phyloP scores from a whole-genome alignment of 1,139 yeast species.

The Hyphopichia burtonii region DNA sequence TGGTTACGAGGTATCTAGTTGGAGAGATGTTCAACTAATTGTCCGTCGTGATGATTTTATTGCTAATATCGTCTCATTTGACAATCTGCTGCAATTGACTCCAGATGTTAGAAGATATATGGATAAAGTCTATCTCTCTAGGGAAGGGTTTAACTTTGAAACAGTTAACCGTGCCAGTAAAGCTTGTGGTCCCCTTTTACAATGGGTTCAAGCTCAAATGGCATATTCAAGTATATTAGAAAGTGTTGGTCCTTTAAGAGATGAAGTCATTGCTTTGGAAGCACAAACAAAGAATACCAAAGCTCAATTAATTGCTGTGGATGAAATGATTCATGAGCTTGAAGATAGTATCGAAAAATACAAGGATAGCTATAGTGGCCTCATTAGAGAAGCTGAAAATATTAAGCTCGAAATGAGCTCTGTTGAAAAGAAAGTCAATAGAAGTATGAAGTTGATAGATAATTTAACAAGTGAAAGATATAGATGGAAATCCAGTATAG shows the following conservation, averaged over 20 bases:
- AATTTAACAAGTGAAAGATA: slow-evolving; percentile 64
- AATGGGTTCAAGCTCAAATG: slow-evolving; percentile 90
- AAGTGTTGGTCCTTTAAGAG: slow-evolving; percentile 70
- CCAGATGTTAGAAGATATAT: slow-evolving; percentile 52
- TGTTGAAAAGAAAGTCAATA: slow-evolving; percentile 59
- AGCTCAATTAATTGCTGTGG: slow-evolving; percentile 71
- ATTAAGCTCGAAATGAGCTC: slow-evolving; percentile 67
- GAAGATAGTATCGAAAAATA: slow-evolving; percentile 66
- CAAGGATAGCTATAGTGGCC: slow-evolving; percentile 64
- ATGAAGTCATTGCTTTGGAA: slow-evolving; percentile 64
- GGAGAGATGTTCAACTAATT: slow-evolving; percentile 85
- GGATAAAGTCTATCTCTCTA: slow-evolving; percentile 59
- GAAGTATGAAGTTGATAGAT: slow-evolving; percentile 64
- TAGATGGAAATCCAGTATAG: slow-evolving; percentile 71
- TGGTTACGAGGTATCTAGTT: slow-evolving; percentile 65
- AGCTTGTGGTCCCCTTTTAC: slow-evolving; percentile 90
- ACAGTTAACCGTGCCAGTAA: slow-evolving; percentile 86
- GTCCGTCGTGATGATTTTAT: slow-evolving; percentile 88
- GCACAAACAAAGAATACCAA: slow-evolving; percentile 58
- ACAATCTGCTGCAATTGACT: slow-evolving; percentile 60
- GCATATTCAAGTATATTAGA: slow-evolving; percentile 68
- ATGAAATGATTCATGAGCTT: slow-evolving; percentile 77
- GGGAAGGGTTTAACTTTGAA: slow-evolving; percentile 68
- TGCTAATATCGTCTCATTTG: slow-evolving; percentile 73
- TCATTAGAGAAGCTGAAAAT: slow-evolving; percentile 76